Base-by-base conservation (phyloP, 179 eudicot genomes). In the Spergularia azorica region DNA sequence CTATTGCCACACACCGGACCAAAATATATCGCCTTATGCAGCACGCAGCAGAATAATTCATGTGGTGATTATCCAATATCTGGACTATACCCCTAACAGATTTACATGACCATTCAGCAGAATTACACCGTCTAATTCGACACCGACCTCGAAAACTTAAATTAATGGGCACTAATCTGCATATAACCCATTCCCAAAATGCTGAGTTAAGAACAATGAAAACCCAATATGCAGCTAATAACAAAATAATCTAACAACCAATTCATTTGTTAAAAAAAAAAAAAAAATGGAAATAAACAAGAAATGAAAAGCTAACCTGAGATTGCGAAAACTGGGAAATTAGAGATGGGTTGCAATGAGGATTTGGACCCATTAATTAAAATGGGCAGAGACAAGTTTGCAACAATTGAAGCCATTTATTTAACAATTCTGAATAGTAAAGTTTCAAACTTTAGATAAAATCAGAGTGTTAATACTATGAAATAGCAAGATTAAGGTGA, bases 331-430 rank as follows among this genome's bases (percentile, higher is more conserved):
- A 73, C 61, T 52, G 86, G 67, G 75, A 76, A 79, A 67, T 71
- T 82, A 52, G 52, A 76, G 50, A 60, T 70, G 76, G 86, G 80
- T 58, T 50, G 79, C 39, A 84, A 75, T 32, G 81, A 65, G 58
- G 87, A 66, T 18, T 70, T 80, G 10, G 73, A 21, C 57, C 84
- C 86, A 79, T 73, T 57, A 68, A 76, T 60, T 63, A 83, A 54
- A 69, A 83, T 65, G 36, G 86, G 80, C 12, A 69, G 68, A n/a
- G 79, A 55, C 48, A 83, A 26, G 56, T 70, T 77, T 63, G 81
- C 84, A 72, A 83, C 46, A 4, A 83, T 69, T 17, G 88, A 77
- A 83, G 88, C 88, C 88, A 85, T 85, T 17, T 0, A 63, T 77
- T 41, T 62, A 52, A 54, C 71, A 26, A 26, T 26, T 26, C 75